A percentile compares a stretch with the other conserved stretches of the same genome.
Evolutionary conservation across 2,329 filamentous ascomycete genomes (phyloP).

Genomic region (Drechmeria coniospora): DNA sequence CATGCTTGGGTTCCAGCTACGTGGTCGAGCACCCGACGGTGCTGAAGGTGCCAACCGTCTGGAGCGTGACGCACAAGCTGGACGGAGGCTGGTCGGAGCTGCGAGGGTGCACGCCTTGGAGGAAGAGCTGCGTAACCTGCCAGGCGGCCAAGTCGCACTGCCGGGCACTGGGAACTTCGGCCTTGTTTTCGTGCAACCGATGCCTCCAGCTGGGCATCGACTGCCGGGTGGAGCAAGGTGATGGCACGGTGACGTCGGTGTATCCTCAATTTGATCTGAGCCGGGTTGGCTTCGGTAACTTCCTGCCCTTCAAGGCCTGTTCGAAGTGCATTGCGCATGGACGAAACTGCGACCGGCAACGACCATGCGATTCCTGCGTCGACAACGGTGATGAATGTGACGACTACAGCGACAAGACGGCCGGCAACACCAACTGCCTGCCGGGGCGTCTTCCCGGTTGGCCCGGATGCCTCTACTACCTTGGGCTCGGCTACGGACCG

Average conservation of each 20-base stretch:
- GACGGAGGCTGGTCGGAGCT: constrained; percentile 6
- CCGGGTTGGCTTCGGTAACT: constrained; percentile 16
- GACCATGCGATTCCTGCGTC: constrained; percentile 21
- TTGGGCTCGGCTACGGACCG: constrained; percentile 14
- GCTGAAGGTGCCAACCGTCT: constrained; percentile 4
- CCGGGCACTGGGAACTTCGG: constrained; percentile 4
- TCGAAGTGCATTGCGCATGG: constrained; percentile 8
- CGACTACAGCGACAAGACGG: constrained; percentile 1
- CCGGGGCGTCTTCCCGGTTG: constrained; percentile 3
- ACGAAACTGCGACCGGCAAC: constrained; percentile 19
- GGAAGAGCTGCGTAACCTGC: constrained; percentile 7
- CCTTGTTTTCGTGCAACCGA: constrained; percentile 9
- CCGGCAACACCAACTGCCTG: constrained; percentile 6
- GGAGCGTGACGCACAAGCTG: constrained; percentile 5
- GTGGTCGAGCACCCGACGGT: constrained; percentile 3
- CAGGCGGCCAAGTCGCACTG: constrained; percentile 7
- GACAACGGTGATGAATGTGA: constrained; percentile 6
- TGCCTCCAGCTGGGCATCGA: constrained; percentile 17
- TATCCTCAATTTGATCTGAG: constrained; percentile 15
- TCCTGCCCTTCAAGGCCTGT: constrained; percentile 12
- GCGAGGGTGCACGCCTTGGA: no score
- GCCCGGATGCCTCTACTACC: constrained; percentile 19
- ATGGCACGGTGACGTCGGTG: background rate
- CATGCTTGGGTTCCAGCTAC: constrained; percentile 8
- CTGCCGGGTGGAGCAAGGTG: constrained; percentile 7